Conservation (phyloP, 1,284 basidiomycete species). For the Cryptococcus hybrid region DNA sequence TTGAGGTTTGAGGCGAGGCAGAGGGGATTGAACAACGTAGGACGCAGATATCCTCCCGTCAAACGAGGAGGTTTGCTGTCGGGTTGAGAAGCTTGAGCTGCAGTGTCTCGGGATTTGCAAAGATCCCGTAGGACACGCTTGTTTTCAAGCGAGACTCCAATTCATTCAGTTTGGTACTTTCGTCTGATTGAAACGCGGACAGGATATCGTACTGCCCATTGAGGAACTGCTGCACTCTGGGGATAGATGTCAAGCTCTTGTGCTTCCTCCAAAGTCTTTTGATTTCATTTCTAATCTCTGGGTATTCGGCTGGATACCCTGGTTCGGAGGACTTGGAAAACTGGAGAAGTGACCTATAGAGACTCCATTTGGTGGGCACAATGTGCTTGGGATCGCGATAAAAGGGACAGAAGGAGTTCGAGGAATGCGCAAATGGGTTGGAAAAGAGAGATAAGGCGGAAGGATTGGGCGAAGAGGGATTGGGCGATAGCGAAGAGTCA, state of each 20-base stretch:
- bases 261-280: constrained; percentile 23
- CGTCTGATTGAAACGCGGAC: not conserved
- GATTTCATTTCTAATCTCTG: constrained; percentile 7
- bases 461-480: constrained; percentile 5
- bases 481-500: not conserved
- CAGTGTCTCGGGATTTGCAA: not conserved
- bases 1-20: constrained; percentile 75
- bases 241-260: constrained; percentile 14
- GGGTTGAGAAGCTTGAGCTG: constrained; percentile 6
- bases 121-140: constrained; percentile 37
- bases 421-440: not conserved
- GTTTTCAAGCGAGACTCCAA: constrained; percentile 55
- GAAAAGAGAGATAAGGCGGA: not conserved
- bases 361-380: constrained; percentile 66
- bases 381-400: constrained; percentile 68
- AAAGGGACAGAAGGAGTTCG: constrained; percentile 52
- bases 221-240: constrained; percentile 18
- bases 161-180: constrained; percentile 33
- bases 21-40: constrained; percentile 63
- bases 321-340: constrained; percentile 52
- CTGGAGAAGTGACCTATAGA: constrained; percentile 68
- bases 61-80: constrained; percentile 46
- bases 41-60: constrained; percentile 64
- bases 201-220: constrained; percentile 26
- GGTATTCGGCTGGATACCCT: not conserved